These are phyloP conservation scores for Danielozyma ontarioensis DNA, from an alignment of 805 yeast species.

Conservation along the genomic window DNA sequence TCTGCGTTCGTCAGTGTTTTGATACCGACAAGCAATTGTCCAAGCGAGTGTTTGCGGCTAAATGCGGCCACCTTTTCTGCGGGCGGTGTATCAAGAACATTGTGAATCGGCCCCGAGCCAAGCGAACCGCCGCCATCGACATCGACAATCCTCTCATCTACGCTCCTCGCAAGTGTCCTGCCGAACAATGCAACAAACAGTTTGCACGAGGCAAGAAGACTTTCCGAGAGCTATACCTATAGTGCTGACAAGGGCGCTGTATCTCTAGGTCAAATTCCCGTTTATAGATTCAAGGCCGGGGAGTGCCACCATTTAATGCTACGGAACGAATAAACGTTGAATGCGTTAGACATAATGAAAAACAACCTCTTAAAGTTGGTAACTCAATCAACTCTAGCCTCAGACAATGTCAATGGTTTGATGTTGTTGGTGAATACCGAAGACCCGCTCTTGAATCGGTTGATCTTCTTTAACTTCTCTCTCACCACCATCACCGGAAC, in stretches of 20 bases:
- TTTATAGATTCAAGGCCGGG: too few species aligned
- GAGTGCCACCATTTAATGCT: too few species aligned
- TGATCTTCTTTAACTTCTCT: conserved; percentile 63
- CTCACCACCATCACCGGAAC: conserved; percentile 82
- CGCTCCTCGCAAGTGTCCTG: conserved; percentile 60
- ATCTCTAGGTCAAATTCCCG: too few species aligned
- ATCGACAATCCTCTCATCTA: conserved; percentile 34
- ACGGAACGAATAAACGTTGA: too few species aligned
- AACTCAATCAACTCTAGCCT: conserved; percentile 39
- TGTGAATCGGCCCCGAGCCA: conserved; percentile 34
- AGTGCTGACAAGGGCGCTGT: too few species aligned
- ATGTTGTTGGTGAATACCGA: conserved; percentile 53
- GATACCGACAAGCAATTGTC: conserved; percentile 56
- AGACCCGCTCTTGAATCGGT: conserved; percentile 46
- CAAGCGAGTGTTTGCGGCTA: conserved; percentile 55
- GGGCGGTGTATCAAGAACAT: conserved; percentile 76
- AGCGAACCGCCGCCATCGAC: conserved; percentile 7
- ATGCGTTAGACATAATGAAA: too few species aligned
- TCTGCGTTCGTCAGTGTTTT: conserved; percentile 44
- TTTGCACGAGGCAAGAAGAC: conserved; percentile 41
- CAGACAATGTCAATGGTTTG: conserved; percentile 44
- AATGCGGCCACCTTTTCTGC: conserved; percentile 83
- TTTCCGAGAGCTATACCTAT: conserved; percentile 48
- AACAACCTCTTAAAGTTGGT: not conserved
- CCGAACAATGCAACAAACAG: conserved; percentile 39